Percentiles rank a stretch among this genome's conserved stretches.
phyloP scores from a whole-genome alignment of 192 early-diverging fungal genomes.

The Linnemannia hyalina region DNA sequence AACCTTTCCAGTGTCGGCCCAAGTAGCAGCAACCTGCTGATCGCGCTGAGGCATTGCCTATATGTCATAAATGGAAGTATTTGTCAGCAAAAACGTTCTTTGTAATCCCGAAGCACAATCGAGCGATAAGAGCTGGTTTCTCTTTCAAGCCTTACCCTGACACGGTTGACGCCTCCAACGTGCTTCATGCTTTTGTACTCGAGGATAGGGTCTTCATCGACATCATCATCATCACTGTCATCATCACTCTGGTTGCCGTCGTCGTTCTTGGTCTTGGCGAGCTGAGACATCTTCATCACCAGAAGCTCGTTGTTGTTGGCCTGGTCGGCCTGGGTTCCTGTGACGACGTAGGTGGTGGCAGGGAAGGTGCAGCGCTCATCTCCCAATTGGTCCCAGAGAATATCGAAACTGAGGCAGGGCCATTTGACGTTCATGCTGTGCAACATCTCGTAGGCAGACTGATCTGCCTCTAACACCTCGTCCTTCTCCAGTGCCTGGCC shows the following conservation, averaged over 20 bases:
- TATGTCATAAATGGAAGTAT: neutral
- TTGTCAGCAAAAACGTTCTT: neutral
- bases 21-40: conserved; percentile 87
- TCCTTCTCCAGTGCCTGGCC: conserved; percentile 88
- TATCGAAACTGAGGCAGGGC: conserved; percentile 98
- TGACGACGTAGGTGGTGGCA: conserved; percentile 91
- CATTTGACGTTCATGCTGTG: conserved; percentile 93
- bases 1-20: conserved; percentile 97
- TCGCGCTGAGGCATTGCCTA: conserved; percentile 80
- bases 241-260: conserved; percentile 82
- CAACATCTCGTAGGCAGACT: conserved; percentile 96
- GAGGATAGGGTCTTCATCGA: conserved; percentile 96
- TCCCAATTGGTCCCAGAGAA: conserved; percentile 90
- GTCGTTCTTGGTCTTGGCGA: conserved; percentile 94
- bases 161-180: conserved; percentile 92
- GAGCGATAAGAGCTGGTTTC: neutral
- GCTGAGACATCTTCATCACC: conserved; percentile 95
- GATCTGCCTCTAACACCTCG: conserved; percentile 95
- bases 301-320: conserved; percentile 91
- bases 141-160: conserved; percentile 67
- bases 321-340: conserved; percentile 92
- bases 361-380: conserved; percentile 86
- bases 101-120: neutral
- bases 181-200: conserved; percentile 89
- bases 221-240: conserved; percentile 82